Evolutionary conservation across 2,329 filamentous ascomycete genomes (phyloP), one percentile per base, ranked within the genome.

Genomic region (Penicillium sp.): DNA sequence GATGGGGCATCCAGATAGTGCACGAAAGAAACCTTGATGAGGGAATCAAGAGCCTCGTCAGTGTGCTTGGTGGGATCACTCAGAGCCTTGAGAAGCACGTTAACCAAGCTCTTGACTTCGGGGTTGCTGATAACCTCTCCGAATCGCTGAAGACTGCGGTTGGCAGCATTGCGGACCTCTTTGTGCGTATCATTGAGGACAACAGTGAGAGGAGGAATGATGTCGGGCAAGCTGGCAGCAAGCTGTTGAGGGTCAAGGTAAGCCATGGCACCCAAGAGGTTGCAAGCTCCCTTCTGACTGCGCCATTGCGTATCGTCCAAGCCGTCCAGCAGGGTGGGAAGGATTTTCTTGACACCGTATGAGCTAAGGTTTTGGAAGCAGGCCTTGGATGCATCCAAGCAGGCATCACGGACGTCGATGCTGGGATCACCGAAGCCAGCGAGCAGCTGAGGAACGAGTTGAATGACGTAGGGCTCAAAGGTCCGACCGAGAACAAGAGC

Each of bases 1-100:
- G 96, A 99, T 5, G 95, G 95, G 0, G 96, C 91, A 76, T 99
- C 95, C n/a, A 99, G 85, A 72, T 98, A 99, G 78, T 99, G 95
- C 14, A 97, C 88, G 73, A 99, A 99, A 50, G 92, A 92, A n/a
- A 99, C 91, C 79, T 96, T 97, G 81, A 99, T 97, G 59, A 99
- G 85, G 0, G 92, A 83, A 74, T 99, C 94, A 60, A 99, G 82
- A 16, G 95, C 95, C 66, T 96, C 91, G 70, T 99, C 94, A 0
- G 96, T 99, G 78, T 96, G 92, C 73, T 95, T 98, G 0, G 94
- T 99, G 1, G 95, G 93, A 73, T 99, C 95, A 70, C 95, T 99
- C 60, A 99, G 86, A 62, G 95, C 96, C 78, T 97, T 98, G 67
- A 99, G 87, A 36, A 99, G 85, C 57, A 97, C 90, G 69, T 89